Percentiles rank a stretch among this genome's conserved stretches.
Conservation (phyloP, 192 early-diverging fungal genomes). For the Coemansia sp. region DNA sequence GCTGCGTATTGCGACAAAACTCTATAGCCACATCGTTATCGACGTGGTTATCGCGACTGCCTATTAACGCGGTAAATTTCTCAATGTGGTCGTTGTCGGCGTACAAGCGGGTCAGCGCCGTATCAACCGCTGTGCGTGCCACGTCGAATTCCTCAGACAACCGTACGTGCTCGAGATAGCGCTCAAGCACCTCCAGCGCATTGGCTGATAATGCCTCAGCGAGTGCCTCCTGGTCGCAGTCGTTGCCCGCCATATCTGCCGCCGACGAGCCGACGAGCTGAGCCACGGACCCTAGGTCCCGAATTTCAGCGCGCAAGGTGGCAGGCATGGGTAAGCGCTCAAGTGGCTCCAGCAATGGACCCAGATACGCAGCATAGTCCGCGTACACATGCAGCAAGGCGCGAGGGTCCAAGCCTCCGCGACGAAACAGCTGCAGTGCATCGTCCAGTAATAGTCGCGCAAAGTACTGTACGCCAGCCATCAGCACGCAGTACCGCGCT, state of each 20-base stretch:
- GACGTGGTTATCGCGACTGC: constrained; percentile 13
- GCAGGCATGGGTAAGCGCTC: constrained; percentile 37
- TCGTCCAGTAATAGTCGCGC: constrained; percentile 42
- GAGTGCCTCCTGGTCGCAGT: constrained; percentile 13
- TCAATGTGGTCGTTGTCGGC: constrained; percentile 19
- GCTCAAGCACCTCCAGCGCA: constrained; percentile 39
- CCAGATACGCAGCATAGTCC: constrained; percentile 28
- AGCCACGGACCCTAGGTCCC: constrained; percentile 26
- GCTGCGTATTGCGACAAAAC: constrained; percentile 18
- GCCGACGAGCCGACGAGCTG: constrained; percentile 17
- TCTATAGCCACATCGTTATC: constrained; percentile 26
- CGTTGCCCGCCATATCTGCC: constrained; percentile 21
- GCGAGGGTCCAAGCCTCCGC: constrained; percentile 42
- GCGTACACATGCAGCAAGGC: constrained; percentile 44
- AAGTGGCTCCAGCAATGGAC: constrained; percentile 38
- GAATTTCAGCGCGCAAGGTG: constrained; percentile 23
- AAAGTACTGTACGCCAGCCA: constrained; percentile 36
- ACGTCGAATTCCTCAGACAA: not conserved
- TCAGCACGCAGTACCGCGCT: constrained; percentile 38
- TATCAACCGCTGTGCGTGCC: constrained; percentile 27
- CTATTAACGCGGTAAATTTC: constrained; percentile 22
- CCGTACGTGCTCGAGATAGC: constrained; percentile 35
- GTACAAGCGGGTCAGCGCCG: constrained; percentile 39
- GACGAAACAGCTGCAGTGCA: constrained; percentile 37
- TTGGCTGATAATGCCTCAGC: constrained; percentile 22